Conservation (phyloP, 768 basidiomycete species). For the Dacryopinax spathularia region DNA sequence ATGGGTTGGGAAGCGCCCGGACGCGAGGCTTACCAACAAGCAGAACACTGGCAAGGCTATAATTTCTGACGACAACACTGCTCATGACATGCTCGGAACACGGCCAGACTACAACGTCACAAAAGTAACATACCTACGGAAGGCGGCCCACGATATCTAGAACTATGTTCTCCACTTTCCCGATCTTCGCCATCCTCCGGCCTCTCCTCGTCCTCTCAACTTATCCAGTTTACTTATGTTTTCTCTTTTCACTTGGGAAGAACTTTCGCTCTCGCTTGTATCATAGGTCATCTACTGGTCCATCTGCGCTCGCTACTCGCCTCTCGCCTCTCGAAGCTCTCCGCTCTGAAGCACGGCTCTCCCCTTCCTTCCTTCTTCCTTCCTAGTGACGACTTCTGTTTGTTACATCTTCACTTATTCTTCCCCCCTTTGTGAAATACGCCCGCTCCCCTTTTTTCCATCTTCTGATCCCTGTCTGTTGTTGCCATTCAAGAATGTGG, state of each 20-base stretch:
- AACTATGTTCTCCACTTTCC: not conserved
- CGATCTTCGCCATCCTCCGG: no score
- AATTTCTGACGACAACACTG: not conserved
- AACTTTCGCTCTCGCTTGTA: constrained; percentile 4
- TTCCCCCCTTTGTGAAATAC: not conserved
- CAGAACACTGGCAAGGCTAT: not conserved
- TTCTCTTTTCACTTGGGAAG: not conserved
- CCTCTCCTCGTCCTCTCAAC: no score
- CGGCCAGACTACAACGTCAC: not conserved
- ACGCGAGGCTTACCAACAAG: not conserved
- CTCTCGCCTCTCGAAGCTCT: constrained; percentile 4
- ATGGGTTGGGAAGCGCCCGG: not conserved
- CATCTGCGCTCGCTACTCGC: not conserved
- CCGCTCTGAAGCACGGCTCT: not conserved
- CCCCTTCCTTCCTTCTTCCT: not conserved
- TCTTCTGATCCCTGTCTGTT: constrained; percentile 1
- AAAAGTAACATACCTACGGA: constrained; percentile 3
- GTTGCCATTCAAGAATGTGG: not conserved
- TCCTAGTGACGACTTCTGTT: constrained; percentile 1
- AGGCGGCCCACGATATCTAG: constrained; percentile 3
- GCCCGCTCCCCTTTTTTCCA: no score
- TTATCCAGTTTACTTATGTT: not conserved
- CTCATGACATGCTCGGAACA: not conserved
- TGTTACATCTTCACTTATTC: not conserved
- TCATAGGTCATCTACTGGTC: constrained; percentile 2